Conservation (phyloP, 805 yeast species). For the Dipodascus geniculatus region DNA sequence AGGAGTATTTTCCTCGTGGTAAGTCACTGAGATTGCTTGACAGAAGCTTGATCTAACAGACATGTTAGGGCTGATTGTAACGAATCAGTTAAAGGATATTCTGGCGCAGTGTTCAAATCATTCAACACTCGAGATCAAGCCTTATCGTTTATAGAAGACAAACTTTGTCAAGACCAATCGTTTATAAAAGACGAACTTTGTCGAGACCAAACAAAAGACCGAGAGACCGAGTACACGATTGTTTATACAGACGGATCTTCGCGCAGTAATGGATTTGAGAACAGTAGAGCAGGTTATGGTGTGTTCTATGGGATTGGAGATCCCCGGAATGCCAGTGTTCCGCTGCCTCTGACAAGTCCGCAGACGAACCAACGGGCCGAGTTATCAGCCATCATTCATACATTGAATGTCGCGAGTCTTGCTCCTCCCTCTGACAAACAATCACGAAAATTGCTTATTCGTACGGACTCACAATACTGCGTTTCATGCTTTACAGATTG, state of each 20-base stretch:
- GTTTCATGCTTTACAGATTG: conserved; percentile 46
- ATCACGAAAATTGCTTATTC: conserved; percentile 30
- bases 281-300: conserved; percentile 57
- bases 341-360: conserved; percentile 28
- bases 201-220: not conserved
- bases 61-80: not conserved
- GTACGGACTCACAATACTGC: conserved; percentile 64
- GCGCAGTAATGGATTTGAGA: conserved; percentile 40
- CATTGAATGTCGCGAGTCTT: conserved; percentile 32
- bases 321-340: conserved; percentile 41
- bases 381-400: conserved; percentile 50
- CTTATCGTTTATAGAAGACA: conserved; percentile 24
- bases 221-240: not conserved
- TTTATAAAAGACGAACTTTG: not conserved
- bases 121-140: conserved; percentile 43
- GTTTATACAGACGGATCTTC: conserved; percentile 76
- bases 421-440: conserved; percentile 21
- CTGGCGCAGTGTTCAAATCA: conserved; percentile 46
- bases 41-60: too few species aligned
- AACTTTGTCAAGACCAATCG: not conserved
- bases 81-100: conserved; percentile 31
- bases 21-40: too few species aligned
- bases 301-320: conserved; percentile 53
- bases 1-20: not conserved
- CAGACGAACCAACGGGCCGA: conserved; percentile 82